A percentile compares a stretch with the other conserved stretches of the same genome.
Evolutionary conservation across 192 early-diverging fungal species (phyloP).

Genomic region (Coemansia sp.): DNA sequence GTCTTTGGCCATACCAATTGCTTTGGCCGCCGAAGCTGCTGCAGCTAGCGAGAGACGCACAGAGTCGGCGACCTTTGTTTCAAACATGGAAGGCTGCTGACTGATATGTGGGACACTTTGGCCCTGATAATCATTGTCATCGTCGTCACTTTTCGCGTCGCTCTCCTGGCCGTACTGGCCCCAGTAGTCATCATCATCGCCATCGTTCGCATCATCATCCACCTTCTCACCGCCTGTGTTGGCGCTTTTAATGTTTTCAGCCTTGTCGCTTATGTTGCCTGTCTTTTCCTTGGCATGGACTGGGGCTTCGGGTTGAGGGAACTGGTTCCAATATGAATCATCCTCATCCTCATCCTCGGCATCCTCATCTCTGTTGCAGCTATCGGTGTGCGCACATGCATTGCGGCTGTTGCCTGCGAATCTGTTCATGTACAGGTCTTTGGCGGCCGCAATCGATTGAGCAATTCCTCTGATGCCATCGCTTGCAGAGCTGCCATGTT

Average conservation of each 20-base stretch:
- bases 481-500: not conserved
- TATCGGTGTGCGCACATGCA: no score
- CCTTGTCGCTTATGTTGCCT: no score
- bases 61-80: slow-evolving; percentile 1
- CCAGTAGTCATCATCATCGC: slow-evolving; percentile 7
- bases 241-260: not conserved
- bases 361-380: no score
- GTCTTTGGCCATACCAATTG: slow-evolving; percentile 9
- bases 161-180: not conserved
- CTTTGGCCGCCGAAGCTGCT: slow-evolving; percentile 20
- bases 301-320: slow-evolving; percentile 14
- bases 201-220: not conserved
- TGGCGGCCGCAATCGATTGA: not conserved
- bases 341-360: slow-evolving; percentile 7
- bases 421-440: not conserved
- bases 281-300: no score
- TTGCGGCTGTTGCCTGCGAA: not conserved
- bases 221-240: not conserved
- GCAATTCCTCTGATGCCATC: not conserved
- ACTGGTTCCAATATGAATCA: slow-evolving; percentile 29
- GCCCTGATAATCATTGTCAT: not conserved
- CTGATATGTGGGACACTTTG: not conserved
- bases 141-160: slow-evolving; percentile 1
- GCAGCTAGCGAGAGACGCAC: slow-evolving; percentile 16
- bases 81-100: not conserved